Percentiles rank a stretch among this genome's conserved stretches.
Evolutionary conservation across 2,329 filamentous ascomycete species (phyloP).

Genomic region (Penicillium sp.): DNA sequence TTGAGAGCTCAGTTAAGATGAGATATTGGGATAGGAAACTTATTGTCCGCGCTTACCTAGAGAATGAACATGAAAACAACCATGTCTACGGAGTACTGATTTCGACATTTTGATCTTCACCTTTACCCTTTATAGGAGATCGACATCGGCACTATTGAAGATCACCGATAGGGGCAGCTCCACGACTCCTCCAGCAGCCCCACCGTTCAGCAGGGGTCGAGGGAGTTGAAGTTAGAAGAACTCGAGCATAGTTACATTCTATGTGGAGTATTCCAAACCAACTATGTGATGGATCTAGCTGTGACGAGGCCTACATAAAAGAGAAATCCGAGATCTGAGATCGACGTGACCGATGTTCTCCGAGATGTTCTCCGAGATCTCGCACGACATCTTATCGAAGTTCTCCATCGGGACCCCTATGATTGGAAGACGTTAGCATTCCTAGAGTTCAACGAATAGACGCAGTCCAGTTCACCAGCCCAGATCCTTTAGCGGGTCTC

Average conservation of each 20-base stretch:
- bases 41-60: neutral
- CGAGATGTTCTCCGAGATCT: slow-evolving; percentile 6
- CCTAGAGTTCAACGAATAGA: neutral
- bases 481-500: neutral
- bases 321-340: neutral
- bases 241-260: neutral
- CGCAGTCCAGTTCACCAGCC: neutral
- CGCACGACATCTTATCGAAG: neutral
- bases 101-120: neutral
- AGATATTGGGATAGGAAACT: neutral
- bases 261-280: neutral
- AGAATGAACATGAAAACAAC: too few species aligned
- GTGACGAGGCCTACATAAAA: neutral
- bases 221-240: neutral
- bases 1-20: slow-evolving; percentile 19
- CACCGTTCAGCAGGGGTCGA: neutral
- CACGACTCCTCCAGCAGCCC: neutral
- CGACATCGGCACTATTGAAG: neutral
- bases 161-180: neutral
- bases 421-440: neutral
- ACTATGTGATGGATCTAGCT: neutral
- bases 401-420: neutral
- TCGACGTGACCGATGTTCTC: slow-evolving; percentile 1
- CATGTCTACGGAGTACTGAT: neutral
- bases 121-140: neutral